A percentile compares a stretch with the other conserved stretches of the same genome.
phyloP scores from a whole-genome alignment of 164 flowering plant species.

The Kingdonia uniflora region DNA sequence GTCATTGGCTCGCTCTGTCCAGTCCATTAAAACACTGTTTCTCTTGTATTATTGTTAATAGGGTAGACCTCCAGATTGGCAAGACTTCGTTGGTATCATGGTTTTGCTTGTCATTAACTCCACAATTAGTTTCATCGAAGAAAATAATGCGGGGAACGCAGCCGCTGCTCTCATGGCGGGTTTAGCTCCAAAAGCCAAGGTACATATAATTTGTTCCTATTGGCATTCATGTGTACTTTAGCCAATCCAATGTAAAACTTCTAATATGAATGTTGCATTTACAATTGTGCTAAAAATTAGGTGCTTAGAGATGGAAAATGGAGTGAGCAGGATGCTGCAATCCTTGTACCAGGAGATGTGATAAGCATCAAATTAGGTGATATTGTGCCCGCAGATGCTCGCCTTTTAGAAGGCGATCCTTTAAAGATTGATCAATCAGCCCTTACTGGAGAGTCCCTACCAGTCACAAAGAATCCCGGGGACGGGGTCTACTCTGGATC shows the following conservation, averaged over 20 bases:
- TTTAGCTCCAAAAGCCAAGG: slow-evolving; percentile 25
- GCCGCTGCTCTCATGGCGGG: slow-evolving; percentile 27
- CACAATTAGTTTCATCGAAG: slow-evolving; percentile 23
- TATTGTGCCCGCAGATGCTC: slow-evolving; percentile 25
- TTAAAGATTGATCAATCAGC: slow-evolving; percentile 25
- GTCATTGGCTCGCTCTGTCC: neutral
- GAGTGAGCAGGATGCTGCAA: slow-evolving; percentile 24
- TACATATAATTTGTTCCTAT: neutral
- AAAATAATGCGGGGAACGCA: slow-evolving; percentile 24
- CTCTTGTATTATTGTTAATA: too few relatives aligned
- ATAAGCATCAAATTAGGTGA: slow-evolving; percentile 27
- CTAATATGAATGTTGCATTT: neutral
- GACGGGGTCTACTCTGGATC: slow-evolving; percentile 25
- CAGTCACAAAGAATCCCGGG: slow-evolving; percentile 19
- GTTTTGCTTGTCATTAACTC: slow-evolving; percentile 24
- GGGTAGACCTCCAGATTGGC: slow-evolving; percentile 26
- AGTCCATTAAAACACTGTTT: neutral
- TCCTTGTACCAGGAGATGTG: slow-evolving; percentile 21
- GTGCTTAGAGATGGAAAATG: slow-evolving; percentile 24
- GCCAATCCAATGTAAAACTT: neutral
- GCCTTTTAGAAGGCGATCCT: slow-evolving; percentile 21
- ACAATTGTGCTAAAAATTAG: slow-evolving; percentile 1
- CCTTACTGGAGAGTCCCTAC: slow-evolving; percentile 25
- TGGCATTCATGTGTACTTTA: neutral
- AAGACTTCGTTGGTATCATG: slow-evolving; percentile 19